A percentile compares a stretch with the other conserved stretches of the same genome.
Conservation (phyloP, 1,284 basidiomycete species). For the Moesziomyces parantarcticus region DNA sequence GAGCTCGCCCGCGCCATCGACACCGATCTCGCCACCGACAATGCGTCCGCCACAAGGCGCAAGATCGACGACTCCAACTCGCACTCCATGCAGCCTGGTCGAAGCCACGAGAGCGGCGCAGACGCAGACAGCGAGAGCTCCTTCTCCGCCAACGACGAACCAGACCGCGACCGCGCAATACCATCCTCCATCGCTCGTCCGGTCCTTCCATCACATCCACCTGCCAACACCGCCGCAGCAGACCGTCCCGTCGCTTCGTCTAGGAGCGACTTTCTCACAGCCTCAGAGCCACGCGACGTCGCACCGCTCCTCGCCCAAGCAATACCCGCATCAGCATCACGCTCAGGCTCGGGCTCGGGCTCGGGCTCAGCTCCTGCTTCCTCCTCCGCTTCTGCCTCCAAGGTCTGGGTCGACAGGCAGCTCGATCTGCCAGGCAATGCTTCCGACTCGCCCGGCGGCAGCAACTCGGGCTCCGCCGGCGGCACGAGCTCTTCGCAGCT, state of each 20-base stretch:
- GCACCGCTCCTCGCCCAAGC: conserved; percentile 19
- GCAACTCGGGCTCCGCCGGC: conserved; percentile 38
- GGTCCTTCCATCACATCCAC: no score
- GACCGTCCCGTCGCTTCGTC: conserved; percentile 28
- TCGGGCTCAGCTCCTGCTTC: conserved; percentile 2
- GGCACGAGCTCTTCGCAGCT: conserved; percentile 33
- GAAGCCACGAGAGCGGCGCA: conserved; percentile 43
- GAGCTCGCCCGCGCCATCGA: conserved; percentile 3
- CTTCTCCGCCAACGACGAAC: conserved; percentile 17
- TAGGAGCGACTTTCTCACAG: conserved; percentile 35
- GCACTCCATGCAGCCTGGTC: conserved; percentile 20
- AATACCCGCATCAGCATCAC: no score
- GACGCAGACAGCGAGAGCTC: conserved; percentile 50
- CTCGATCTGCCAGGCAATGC: conserved; percentile 30
- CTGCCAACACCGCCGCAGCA: no score
- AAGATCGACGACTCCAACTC: conserved; percentile 21
- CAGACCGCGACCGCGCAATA: neutral
- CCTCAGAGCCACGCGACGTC: conserved; percentile 33
- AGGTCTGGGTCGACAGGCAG: conserved; percentile 41
- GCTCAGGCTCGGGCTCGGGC: conserved; percentile 5
- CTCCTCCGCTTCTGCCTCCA: conserved; percentile 18
- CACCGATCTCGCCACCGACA: neutral
- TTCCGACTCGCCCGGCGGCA: conserved; percentile 38
- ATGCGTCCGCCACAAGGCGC: conserved; percentile 13
- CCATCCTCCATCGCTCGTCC: no score